A percentile compares a stretch with the other conserved stretches of the same genome.
phyloP scores from a whole-genome alignment of 108 stramenopile species.

The Cyclotella baltica region DNA sequence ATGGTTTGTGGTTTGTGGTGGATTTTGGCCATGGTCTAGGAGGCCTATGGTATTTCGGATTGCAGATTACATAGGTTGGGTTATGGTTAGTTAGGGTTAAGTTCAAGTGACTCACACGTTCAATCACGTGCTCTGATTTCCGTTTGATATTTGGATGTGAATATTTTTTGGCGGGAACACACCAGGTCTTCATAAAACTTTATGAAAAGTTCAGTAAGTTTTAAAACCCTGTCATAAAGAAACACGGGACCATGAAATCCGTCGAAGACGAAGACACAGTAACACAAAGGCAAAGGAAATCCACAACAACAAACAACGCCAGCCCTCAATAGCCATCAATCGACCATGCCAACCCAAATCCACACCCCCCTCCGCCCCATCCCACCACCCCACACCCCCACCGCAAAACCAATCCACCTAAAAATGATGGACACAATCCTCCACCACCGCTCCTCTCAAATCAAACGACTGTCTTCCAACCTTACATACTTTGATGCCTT shows the following conservation, averaged over 20 bases:
- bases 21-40: too few relatives aligned
- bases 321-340: background rate
- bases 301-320: background rate
- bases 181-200: too few relatives aligned
- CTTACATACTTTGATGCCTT: background rate
- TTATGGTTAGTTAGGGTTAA: too few relatives aligned
- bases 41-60: too few relatives aligned
- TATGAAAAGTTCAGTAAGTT: too few relatives aligned
- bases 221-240: background rate
- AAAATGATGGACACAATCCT: slow-evolving; percentile 16
- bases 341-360: background rate
- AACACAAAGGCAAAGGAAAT: background rate
- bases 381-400: background rate
- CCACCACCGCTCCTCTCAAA: background rate
- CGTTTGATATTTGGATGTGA: too few relatives aligned
- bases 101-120: too few relatives aligned
- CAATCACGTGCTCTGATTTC: too few relatives aligned
- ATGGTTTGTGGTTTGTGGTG: too few relatives aligned
- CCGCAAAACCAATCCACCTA: background rate
- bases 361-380: background rate
- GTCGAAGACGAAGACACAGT: background rate
- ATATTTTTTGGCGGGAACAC: too few relatives aligned
- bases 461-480: background rate
- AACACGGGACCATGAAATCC: too few relatives aligned
- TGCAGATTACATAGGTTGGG: too few relatives aligned